Evolutionary conservation across 352 stramenopile species (phyloP).

Genomic region (Thalassiosira exigua): DNA sequence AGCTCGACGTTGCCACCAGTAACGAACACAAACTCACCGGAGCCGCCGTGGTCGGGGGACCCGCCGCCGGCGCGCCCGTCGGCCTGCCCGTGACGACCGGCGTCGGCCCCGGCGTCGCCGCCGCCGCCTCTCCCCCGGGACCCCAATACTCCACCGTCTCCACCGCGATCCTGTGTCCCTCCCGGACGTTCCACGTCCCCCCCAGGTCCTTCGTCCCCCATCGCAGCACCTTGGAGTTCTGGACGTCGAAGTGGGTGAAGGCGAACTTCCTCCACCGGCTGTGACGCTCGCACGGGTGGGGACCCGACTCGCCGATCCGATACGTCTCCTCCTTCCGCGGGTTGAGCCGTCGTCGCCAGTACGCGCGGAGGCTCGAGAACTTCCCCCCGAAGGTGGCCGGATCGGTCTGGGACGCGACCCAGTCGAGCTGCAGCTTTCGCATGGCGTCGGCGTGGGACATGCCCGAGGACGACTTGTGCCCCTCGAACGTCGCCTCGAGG

Average conservation of each 20-base stretch:
- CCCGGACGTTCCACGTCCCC: not conserved
- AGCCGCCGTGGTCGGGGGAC: not conserved
- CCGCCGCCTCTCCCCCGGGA: not conserved
- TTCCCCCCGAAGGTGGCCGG: constrained; percentile 23
- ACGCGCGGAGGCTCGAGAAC: constrained; percentile 27
- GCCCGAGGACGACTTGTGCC: not conserved
- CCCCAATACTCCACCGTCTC: constrained; percentile 30
- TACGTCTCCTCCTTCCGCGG: constrained; percentile 13
- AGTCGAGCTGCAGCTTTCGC: constrained; percentile 11
- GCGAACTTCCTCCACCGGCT: constrained; percentile 29
- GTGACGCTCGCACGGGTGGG: constrained; percentile 9
- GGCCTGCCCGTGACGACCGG: not conserved
- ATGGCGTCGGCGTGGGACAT: constrained; percentile 20
- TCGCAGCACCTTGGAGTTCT: constrained; percentile 3
- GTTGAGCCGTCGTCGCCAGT: constrained; percentile 18
- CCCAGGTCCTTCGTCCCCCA: constrained; percentile 9
- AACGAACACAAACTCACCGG: too few species aligned
- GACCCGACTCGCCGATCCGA: constrained; percentile 14
- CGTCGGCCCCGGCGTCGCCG: not conserved
- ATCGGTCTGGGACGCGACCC: constrained; percentile 21
- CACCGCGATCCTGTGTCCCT: constrained; percentile 36
- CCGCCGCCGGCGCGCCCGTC: not conserved
- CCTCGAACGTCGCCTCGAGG: constrained; percentile 9
- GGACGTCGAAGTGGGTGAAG: constrained; percentile 19
- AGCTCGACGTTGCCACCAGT: too few species aligned